These are phyloP conservation scores for Hymenochaete sp. DNA, from an alignment of 1,284 basidiomycete species.

Conservation along the genomic window DNA sequence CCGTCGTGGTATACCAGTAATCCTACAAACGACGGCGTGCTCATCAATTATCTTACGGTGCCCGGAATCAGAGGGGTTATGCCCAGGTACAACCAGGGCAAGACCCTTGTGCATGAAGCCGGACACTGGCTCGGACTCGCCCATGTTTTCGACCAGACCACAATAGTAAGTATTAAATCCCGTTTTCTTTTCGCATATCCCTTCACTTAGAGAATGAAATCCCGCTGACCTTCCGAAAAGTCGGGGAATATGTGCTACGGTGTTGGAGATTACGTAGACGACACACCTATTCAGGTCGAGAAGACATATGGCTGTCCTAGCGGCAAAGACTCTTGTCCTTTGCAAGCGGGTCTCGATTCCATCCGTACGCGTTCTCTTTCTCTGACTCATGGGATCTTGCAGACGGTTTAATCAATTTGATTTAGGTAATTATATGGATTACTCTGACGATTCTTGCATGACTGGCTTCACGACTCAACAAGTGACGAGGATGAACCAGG, in stretches of 20 bases:
- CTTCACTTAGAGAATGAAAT: not conserved
- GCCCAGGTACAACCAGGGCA: no score
- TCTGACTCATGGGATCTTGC: not conserved
- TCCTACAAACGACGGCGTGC: not conserved
- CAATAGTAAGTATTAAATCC: not conserved
- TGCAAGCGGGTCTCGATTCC: not conserved
- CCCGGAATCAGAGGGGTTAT: not conserved
- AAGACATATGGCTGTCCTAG: not conserved
- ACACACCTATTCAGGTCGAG: not conserved
- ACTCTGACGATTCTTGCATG: not conserved
- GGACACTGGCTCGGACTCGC: conserved; percentile 1
- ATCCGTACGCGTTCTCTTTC: not conserved
- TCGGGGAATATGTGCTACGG: no score
- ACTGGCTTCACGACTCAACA: no score
- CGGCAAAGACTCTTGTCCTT: not conserved
- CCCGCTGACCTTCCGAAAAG: no score
- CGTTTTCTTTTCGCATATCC: not conserved
- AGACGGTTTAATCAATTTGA: not conserved
- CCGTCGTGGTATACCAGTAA: not conserved
- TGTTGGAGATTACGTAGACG: not conserved
- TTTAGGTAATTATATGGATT: not conserved
- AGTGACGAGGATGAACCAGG: no score
- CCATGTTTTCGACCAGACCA: not conserved
- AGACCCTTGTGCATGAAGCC: conserved; percentile 1
- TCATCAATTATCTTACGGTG: not conserved